These are phyloP conservation scores for Torrubiella hemipterigena DNA, from an alignment of 2,329 filamentous ascomycete genomes.

Conservation along the genomic window DNA sequence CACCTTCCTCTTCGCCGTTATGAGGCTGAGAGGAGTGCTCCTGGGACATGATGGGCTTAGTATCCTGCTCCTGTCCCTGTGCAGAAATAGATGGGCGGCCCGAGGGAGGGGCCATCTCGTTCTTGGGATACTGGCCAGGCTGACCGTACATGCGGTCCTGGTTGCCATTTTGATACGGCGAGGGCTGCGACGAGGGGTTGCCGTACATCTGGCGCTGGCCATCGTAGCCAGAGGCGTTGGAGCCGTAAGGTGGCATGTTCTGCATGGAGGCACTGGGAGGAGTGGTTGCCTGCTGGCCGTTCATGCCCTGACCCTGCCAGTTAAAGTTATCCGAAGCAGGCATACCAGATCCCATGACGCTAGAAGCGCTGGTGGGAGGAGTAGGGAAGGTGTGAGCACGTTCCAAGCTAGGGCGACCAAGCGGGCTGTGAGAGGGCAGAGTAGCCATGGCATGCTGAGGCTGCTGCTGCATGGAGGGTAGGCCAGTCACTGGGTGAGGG, in stretches of 20 bases:
- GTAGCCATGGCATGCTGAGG: constrained; percentile 44
- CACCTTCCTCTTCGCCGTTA: constrained; percentile 53
- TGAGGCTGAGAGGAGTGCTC: constrained; percentile 38
- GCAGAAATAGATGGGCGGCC: constrained; percentile 44
- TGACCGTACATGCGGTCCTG: constrained; percentile 61
- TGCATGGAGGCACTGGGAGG: constrained; percentile 69
- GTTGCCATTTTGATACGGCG: constrained; percentile 56
- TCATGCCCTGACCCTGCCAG: constrained; percentile 57
- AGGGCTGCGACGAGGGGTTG: constrained; percentile 54
- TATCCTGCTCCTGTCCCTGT: constrained; percentile 52
- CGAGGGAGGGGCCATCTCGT: constrained; percentile 77
- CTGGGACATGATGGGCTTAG: constrained; percentile 54
- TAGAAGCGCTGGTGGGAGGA: constrained; percentile 84
- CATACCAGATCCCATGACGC: constrained; percentile 65
- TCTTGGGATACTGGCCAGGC: constrained; percentile 60
- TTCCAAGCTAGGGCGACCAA: constrained; percentile 66
- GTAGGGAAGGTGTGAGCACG: constrained; percentile 89
- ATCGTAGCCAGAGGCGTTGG: constrained; percentile 60
- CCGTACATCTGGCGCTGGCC: constrained; percentile 69
- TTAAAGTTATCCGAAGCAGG: constrained; percentile 67
- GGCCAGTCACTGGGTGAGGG: constrained; percentile 38
- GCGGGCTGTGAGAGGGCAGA: constrained; percentile 54
- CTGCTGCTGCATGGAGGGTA: constrained; percentile 58
- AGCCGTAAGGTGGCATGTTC: constrained; percentile 67
- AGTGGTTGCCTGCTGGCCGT: constrained; percentile 61